Percentiles rank a stretch among this genome's conserved stretches.
Evolutionary conservation across 2,329 filamentous ascomycete genomes (phyloP).

Genomic region (Periconia digitata): DNA sequence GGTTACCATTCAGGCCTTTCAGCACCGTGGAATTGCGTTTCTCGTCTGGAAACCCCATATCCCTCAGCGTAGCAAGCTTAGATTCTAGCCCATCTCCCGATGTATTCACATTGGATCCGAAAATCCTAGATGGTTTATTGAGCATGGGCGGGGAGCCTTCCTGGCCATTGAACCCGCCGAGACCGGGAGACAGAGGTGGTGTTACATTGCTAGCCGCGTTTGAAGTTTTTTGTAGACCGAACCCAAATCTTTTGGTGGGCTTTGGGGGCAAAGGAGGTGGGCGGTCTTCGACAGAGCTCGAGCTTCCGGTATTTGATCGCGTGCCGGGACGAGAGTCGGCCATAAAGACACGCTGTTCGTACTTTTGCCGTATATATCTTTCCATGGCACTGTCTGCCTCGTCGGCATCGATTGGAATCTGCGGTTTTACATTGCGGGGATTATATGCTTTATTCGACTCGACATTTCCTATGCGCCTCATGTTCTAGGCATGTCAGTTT

Average conservation of each 20-base stretch:
- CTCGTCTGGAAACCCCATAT: constrained; percentile 90
- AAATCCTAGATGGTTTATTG: constrained; percentile 66
- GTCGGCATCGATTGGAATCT: constrained; percentile 86
- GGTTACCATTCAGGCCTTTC: constrained; percentile 78
- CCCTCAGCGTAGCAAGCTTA: constrained; percentile 75
- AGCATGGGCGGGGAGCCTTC: constrained; percentile 45
- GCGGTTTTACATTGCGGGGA: constrained; percentile 76
- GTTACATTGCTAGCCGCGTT: constrained; percentile 66
- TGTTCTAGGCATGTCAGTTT: constrained; percentile 63
- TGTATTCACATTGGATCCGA: constrained; percentile 66
- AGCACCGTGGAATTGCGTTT: constrained; percentile 79
- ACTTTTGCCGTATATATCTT: constrained; percentile 91
- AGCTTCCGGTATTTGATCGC: constrained; percentile 60
- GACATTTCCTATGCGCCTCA: constrained; percentile 88
- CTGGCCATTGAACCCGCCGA: constrained; percentile 32
- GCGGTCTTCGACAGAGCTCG: constrained; percentile 55
- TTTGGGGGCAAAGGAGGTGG: constrained; percentile 63
- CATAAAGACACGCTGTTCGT: constrained; percentile 65
- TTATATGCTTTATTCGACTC: constrained; percentile 89
- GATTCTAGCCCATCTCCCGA: constrained; percentile 64
- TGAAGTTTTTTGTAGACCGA: constrained; percentile 69
- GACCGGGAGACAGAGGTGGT: constrained; percentile 35
- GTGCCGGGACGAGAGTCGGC: constrained; percentile 43
- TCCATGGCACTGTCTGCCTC: constrained; percentile 95
- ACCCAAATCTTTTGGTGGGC: constrained; percentile 61